Evolutionary conservation across 1,284 basidiomycete species (phyloP).

Genomic region (Vanrija sp.): DNA sequence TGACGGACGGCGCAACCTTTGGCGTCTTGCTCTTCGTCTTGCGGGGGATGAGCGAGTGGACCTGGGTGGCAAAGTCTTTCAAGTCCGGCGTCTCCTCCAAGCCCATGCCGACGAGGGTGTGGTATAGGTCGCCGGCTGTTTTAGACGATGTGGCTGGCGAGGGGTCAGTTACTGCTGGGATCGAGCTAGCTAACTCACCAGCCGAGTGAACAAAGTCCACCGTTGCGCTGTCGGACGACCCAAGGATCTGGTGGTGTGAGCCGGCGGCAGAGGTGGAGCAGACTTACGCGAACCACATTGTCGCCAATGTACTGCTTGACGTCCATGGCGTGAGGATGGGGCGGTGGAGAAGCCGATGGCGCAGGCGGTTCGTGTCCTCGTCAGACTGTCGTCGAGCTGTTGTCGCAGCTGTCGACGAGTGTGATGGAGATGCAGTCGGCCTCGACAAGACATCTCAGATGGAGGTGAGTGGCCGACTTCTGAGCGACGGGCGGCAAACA

Average conservation of each 20-base stretch:
- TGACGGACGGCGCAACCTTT: conserved; percentile 54
- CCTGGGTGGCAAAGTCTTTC: conserved; percentile 70
- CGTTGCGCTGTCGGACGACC: conserved; percentile 72
- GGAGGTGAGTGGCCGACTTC: neutral
- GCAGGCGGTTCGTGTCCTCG: neutral
- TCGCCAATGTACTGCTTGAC: conserved; percentile 74
- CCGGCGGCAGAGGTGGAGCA: neutral
- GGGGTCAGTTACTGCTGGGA: neutral
- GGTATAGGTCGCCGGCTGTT: conserved; percentile 70
- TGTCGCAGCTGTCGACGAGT: neutral
- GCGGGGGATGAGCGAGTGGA: conserved; percentile 71
- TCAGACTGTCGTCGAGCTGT: neutral
- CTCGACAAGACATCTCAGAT: neutral
- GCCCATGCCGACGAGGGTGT: conserved; percentile 68
- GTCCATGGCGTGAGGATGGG: conserved; percentile 17
- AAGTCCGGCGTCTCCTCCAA: conserved; percentile 74
- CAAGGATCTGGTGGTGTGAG: conserved; percentile 61
- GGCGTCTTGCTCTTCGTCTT: conserved; percentile 62
- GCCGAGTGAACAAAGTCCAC: conserved; percentile 80
- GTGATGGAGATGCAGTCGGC: neutral
- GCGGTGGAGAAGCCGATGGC: neutral
- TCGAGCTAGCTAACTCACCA: conserved; percentile 54
- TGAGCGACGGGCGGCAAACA: neutral
- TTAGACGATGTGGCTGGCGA: conserved; percentile 71
- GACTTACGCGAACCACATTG: conserved; percentile 70